Conservation (phyloP, 2,329 filamentous ascomycete species). For the Trichoderma gracile region DNA sequence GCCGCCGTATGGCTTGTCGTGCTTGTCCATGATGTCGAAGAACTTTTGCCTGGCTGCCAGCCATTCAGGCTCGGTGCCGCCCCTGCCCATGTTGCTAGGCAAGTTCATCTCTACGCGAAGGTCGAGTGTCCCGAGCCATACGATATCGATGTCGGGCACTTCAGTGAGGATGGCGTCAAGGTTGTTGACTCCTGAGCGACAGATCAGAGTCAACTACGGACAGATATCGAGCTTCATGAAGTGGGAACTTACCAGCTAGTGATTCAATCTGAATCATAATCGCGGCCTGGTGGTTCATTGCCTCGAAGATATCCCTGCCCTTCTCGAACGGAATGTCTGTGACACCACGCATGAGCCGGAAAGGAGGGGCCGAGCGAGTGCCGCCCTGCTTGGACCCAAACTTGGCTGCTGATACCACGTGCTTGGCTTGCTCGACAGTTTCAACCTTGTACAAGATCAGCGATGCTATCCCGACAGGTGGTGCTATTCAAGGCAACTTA, state of each 20-base stretch:
- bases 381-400: constrained; percentile 45
- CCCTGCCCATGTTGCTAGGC: constrained; percentile 36
- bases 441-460: constrained; percentile 37
- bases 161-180: constrained; percentile 52
- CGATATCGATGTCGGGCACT: constrained; percentile 48
- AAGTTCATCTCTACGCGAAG: constrained; percentile 48
- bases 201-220: background rate
- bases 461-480: background rate
- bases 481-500: background rate
- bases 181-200: constrained; percentile 43
- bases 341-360: constrained; percentile 43
- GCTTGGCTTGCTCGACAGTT: constrained; percentile 48
- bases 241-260: constrained; percentile 32
- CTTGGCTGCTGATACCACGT: constrained; percentile 47
- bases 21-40: constrained; percentile 45
- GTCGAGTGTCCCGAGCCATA: constrained; percentile 51
- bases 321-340: constrained; percentile 42
- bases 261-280: constrained; percentile 52
- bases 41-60: constrained; percentile 42
- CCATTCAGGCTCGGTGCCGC: constrained; percentile 46
- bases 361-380: constrained; percentile 49
- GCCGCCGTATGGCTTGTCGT: constrained; percentile 46
- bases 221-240: background rate
- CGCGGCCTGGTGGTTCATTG: constrained; percentile 49
- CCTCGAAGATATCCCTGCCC: constrained; percentile 40